phyloP scores from a whole-genome alignment of 169 alveolate species.

The Plasmodium yoelii region DNA sequence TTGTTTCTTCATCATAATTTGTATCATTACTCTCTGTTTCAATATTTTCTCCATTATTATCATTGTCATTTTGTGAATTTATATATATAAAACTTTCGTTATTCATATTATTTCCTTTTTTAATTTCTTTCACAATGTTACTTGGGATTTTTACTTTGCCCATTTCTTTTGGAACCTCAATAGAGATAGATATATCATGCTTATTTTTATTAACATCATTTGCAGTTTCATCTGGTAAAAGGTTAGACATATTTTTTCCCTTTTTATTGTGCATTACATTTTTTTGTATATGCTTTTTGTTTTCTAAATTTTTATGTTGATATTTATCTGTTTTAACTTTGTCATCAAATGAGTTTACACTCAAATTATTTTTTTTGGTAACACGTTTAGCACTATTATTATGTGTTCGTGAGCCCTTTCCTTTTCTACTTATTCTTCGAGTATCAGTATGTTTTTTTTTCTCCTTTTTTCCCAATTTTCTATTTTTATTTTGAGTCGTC shows the following conservation, averaged over 20 bases:
- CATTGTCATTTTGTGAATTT: background rate
- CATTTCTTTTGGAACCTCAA: slow-evolving; percentile 17
- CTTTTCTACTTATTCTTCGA: background rate
- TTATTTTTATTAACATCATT: background rate
- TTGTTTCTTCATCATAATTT: slow-evolving; percentile 5
- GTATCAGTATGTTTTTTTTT: slow-evolving; percentile 3
- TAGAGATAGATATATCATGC: slow-evolving; percentile 16
- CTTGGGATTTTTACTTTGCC: background rate
- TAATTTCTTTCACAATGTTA: background rate
- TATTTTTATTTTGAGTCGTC: background rate
- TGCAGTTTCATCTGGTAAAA: slow-evolving; percentile 2
- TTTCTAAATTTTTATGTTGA: background rate
- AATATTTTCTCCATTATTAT: background rate
- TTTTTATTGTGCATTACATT: background rate
- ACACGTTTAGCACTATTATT: background rate
- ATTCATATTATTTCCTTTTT: background rate
- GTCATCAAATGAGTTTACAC: background rate
- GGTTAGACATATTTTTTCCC: background rate
- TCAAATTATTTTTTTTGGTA: background rate
- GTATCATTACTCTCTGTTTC: background rate
- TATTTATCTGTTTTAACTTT: background rate
- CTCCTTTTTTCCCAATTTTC: background rate
- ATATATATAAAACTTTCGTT: background rate
- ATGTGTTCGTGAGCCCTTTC: background rate
- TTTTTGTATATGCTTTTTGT: background rate